A percentile compares a stretch with the other conserved stretches of the same genome.
Evolutionary conservation across 2,329 filamentous ascomycete genomes (phyloP).

Genomic region (Onygena corvina): DNA sequence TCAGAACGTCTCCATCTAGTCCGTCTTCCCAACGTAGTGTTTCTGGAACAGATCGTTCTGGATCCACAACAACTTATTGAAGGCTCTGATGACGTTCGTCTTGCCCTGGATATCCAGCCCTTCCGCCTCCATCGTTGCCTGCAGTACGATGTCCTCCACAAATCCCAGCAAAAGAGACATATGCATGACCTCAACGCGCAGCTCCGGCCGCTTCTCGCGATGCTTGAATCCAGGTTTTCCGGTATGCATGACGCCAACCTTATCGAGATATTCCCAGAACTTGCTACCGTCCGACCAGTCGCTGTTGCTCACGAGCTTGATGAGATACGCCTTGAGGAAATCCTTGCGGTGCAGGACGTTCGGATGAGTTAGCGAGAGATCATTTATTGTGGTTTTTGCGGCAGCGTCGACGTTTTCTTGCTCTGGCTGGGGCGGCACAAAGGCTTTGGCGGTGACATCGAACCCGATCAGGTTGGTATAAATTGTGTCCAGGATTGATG

Average conservation of each 20-base stretch:
- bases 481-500: constrained; percentile 21
- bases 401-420: constrained; percentile 9
- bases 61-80: constrained; percentile 24
- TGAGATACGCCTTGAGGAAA: constrained; percentile 22
- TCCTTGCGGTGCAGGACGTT: constrained; percentile 23
- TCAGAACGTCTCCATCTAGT: constrained; percentile 8
- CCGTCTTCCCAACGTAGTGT: constrained; percentile 17
- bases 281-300: constrained; percentile 22
- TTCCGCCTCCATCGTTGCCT: constrained; percentile 20
- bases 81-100: constrained; percentile 19
- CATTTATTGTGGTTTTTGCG: constrained; percentile 10
- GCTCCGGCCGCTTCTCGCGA: constrained; percentile 18
- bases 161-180: constrained; percentile 20
- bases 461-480: constrained; percentile 22
- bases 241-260: constrained; percentile 23
- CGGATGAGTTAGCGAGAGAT: constrained; percentile 19
- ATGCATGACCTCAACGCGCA: constrained; percentile 23
- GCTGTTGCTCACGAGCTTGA: constrained; percentile 20
- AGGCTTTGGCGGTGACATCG: constrained; percentile 24
- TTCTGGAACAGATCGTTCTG: constrained; percentile 25
- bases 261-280: constrained; percentile 23
- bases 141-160: constrained; percentile 21
- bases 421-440: constrained; percentile 19
- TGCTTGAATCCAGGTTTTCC: constrained; percentile 21
- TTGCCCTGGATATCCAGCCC: constrained; percentile 19